Percentiles rank a stretch among this genome's conserved stretches.
phyloP scores from a whole-genome alignment of 208 protist species.

The Trypanosoma congolense region DNA sequence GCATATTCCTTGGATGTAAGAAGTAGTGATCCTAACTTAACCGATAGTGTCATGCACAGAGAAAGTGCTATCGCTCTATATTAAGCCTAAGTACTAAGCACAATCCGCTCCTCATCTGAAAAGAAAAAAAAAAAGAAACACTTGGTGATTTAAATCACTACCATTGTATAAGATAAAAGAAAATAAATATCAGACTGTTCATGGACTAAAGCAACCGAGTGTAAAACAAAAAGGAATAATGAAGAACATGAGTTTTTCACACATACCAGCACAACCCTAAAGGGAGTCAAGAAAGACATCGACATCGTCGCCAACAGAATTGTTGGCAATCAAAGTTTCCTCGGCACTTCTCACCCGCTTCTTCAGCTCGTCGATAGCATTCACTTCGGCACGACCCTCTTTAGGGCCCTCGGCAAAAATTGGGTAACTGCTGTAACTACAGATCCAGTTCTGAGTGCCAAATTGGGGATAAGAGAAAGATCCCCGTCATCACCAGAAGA shows the following conservation, averaged over 20 bases:
- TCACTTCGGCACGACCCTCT: constrained; percentile 5
- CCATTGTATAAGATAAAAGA: too few species aligned
- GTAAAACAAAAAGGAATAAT: neutral
- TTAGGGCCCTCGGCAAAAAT: constrained; percentile 23
- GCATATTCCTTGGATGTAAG: constrained; percentile 17
- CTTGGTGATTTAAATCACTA: too few species aligned
- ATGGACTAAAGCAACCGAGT: neutral
- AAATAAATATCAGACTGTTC: too few species aligned
- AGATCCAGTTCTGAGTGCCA: neutral
- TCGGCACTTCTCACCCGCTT: constrained; percentile 41
- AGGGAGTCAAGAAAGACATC: constrained; percentile 61
- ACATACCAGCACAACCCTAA: constrained; percentile 6
- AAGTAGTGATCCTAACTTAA: constrained; percentile 13
- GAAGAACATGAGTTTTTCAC: neutral
- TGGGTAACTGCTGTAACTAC: constrained; percentile 10
- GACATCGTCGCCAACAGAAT: constrained; percentile 30
- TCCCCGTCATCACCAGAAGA: constrained; percentile 12
- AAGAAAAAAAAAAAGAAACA: neutral
- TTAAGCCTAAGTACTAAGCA: constrained; percentile 3
- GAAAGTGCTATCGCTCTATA: constrained; percentile 1
- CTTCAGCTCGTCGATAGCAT: constrained; percentile 1
- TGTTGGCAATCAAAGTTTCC: constrained; percentile 32
- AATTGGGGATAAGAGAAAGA: constrained; percentile 2
- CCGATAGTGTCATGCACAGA: constrained; percentile 10
- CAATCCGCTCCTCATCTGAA: neutral